Conservation (phyloP, 2,329 filamentous ascomycete species). For the Harringtonia lauricola region DNA sequence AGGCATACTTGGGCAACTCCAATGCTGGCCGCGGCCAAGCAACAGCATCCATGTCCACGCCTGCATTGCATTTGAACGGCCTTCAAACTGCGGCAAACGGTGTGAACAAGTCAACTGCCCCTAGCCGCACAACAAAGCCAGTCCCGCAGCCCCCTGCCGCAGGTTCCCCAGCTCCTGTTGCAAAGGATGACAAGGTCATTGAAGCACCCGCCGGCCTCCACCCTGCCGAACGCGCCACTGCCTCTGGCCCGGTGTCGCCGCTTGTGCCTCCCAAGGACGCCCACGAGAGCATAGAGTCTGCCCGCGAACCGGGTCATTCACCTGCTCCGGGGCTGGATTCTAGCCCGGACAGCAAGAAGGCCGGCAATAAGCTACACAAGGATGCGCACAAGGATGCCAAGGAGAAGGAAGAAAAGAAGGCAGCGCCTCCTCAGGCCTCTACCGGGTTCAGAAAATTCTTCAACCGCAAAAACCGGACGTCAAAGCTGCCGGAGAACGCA, state of each 20-base stretch:
- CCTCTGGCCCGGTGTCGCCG: conserved; percentile 12
- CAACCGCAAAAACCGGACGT: conserved; percentile 48
- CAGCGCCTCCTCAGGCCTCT: not conserved
- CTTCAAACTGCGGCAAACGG: not conserved
- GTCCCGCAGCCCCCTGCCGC: not conserved
- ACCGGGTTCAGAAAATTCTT: conserved; percentile 56
- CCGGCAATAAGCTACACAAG: conserved; percentile 44
- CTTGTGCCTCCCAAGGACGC: conserved; percentile 27
- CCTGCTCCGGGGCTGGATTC: conserved; percentile 22
- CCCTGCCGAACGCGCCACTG: not conserved
- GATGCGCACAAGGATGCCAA: conserved; percentile 30
- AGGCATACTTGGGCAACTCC: conserved; percentile 70
- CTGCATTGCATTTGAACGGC: conserved; percentile 7
- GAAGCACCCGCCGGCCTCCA: not conserved
- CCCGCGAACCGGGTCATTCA: conserved; percentile 26
- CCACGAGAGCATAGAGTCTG: conserved; percentile 20
- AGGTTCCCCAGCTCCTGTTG: not conserved
- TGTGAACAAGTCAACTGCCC: not conserved
- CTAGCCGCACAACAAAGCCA: conserved; percentile 1
- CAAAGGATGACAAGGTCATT: conserved; percentile 6
- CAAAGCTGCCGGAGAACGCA: conserved; percentile 44
- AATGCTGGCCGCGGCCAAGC: conserved; percentile 55
- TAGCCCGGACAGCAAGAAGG: conserved; percentile 36
- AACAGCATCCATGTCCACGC: conserved; percentile 6
- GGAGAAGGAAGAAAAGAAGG: conserved; percentile 15